Evolutionary conservation across 305 asterid genomes (phyloP), one percentile per base, ranked within the genome.

Genomic region (Solanum hybrid): DNA sequence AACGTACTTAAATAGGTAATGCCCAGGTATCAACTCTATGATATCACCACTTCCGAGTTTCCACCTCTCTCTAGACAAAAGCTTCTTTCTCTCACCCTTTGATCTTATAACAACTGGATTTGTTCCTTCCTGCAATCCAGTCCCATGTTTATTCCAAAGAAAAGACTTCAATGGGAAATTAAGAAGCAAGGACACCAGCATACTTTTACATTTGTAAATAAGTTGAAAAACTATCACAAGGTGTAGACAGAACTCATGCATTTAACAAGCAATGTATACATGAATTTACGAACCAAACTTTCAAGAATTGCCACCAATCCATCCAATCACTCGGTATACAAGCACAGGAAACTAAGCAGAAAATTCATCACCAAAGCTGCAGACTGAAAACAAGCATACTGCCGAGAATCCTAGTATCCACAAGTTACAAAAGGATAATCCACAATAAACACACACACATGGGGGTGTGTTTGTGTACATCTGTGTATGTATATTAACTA

Each of bases 1-100:
- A 27, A 93, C 96, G 90, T 94, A 96, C 93, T 93, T 96, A 93
- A 96, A 96, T 88, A 94, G 89, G 96, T 97, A 93, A 90, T 93
- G 95, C 80, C 99, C 99, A 1, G 99, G 99, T 91, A 97, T 95
- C 90, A 97, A 91, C 93, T 97, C 99, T 87, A 97, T 87, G 73
- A 96, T 79, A 92, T 96, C 98, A 89, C 96, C 98, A 85, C 93
- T 87, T 88, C 90, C 92, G 88, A 97, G 92, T 88, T 90, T 93
- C 93, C 94, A 89, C 87, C 92, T 94, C 89, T 95, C 95, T 32
- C 98, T 95, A 22, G 97, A 93, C 89, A 91, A 91, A 90, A 97
- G 95, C 94, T 94, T 97, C 91, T 94, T 96, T 82, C 99, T 94
- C 85, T 91, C 94, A 51, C 90, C 93, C 77, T 92, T 91, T 82